Conservation (phyloP, 345 rosid species). For the Populus davidiana region DNA sequence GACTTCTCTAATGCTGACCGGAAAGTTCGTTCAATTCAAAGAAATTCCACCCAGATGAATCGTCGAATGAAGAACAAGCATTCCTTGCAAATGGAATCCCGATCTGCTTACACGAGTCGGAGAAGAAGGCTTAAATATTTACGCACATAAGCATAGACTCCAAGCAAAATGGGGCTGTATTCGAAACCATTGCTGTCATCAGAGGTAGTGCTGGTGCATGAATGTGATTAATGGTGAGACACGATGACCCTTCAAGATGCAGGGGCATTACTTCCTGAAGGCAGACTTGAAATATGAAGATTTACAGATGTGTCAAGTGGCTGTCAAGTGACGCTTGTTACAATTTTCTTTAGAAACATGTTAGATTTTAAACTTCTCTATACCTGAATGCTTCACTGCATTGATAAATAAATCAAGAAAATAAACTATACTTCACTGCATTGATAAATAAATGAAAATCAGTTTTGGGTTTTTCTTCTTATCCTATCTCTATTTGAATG, state of each 20-base stretch:
- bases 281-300: no score
- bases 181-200: background rate
- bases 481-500: background rate
- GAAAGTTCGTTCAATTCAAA: conserved; percentile 49
- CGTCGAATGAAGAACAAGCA: conserved; percentile 42
- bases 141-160: background rate
- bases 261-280: no score
- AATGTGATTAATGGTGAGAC: background rate
- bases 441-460: background rate
- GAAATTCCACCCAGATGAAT: conserved; percentile 53
- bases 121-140: background rate
- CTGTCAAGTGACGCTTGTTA: no score
- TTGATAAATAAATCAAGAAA: background rate
- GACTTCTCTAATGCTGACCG: conserved; percentile 40
- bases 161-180: background rate
- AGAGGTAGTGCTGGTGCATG: background rate
- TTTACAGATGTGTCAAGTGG: no score
- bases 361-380: background rate
- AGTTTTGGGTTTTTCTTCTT: background rate
- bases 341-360: no score
- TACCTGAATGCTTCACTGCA: background rate
- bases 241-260: background rate
- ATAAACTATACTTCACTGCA: background rate
- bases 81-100: conserved; percentile 47
- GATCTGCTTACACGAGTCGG: conserved; percentile 32